phyloP scores from a whole-genome alignment of 352 stramenopile genomes.

The Pythium brachiatum region DNA sequence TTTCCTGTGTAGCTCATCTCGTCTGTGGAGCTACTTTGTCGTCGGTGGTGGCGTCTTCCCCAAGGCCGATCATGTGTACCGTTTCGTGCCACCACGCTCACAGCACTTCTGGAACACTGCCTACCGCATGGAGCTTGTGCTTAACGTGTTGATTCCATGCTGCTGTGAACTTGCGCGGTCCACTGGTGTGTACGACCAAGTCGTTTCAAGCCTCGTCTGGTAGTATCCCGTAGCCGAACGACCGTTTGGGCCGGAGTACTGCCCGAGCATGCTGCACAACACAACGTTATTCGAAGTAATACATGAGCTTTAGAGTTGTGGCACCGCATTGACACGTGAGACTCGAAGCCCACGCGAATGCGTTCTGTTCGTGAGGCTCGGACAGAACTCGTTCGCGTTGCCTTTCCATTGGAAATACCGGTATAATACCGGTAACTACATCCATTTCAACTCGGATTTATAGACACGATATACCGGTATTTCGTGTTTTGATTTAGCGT shows the following conservation, averaged over 20 bases:
- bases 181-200: constrained; percentile 24
- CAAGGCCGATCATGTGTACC: constrained; percentile 77
- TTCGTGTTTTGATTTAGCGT: neutral
- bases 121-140: constrained; percentile 82
- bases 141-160: constrained; percentile 73
- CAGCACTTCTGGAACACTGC: constrained; percentile 73
- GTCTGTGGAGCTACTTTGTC: constrained; percentile 74
- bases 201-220: constrained; percentile 16
- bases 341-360: no score
- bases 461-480: constrained; percentile 2
- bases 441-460: no score
- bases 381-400: no score
- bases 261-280: no score
- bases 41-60: constrained; percentile 70
- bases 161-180: constrained; percentile 59
- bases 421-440: no score
- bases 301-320: no score
- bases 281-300: no score
- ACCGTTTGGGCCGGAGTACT: no score
- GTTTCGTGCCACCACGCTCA: constrained; percentile 69
- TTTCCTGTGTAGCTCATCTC: constrained; percentile 45
- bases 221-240: neutral
- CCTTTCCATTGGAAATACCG: no score
- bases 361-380: no score
- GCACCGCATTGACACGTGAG: no score